Percentiles rank a stretch among this genome's conserved stretches.
These are phyloP conservation scores for Coemansia brasiliensis DNA, from an alignment of 192 early-diverging fungal species.

Conservation along the genomic window DNA sequence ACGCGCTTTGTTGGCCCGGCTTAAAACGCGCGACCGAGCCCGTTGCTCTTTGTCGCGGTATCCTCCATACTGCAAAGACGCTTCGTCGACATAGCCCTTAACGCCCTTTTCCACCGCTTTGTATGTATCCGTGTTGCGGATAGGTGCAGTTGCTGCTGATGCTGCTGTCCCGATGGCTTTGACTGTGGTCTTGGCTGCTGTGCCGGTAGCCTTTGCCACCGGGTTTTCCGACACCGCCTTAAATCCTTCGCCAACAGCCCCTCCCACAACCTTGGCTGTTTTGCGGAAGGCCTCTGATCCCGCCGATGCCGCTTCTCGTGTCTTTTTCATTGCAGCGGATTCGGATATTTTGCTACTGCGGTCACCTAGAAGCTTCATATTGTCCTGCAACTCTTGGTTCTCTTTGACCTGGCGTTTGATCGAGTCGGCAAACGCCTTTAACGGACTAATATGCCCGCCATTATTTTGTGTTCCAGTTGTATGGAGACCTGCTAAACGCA, in stretches of 20 bases:
- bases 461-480: conserved; percentile 27
- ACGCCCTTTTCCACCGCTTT: conserved; percentile 63
- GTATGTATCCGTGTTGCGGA: conserved; percentile 67
- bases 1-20: conserved; percentile 42
- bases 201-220: conserved; percentile 77
- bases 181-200: conserved; percentile 65
- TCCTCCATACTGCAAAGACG: conserved; percentile 69
- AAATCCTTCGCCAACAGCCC: conserved; percentile 61
- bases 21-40: conserved; percentile 32
- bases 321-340: conserved; percentile 83
- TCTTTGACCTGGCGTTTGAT: conserved; percentile 91
- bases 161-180: conserved; percentile 65
- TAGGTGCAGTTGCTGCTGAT: conserved; percentile 65
- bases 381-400: conserved; percentile 89
- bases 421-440: conserved; percentile 84
- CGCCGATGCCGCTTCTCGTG: conserved; percentile 66
- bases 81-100: conserved; percentile 72
- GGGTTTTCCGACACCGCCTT: conserved; percentile 70
- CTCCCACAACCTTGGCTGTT: conserved; percentile 71
- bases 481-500: conserved; percentile 27
- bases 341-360: conserved; percentile 79
- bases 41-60: conserved; percentile 77
- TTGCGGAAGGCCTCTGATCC: conserved; percentile 65
- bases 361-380: conserved; percentile 87
- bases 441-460: conserved; percentile 58